Percentiles rank a stretch among this genome's conserved stretches.
Evolutionary conservation across 441 rosid genomes (phyloP).

Genomic region (Adansonia gregorii): DNA sequence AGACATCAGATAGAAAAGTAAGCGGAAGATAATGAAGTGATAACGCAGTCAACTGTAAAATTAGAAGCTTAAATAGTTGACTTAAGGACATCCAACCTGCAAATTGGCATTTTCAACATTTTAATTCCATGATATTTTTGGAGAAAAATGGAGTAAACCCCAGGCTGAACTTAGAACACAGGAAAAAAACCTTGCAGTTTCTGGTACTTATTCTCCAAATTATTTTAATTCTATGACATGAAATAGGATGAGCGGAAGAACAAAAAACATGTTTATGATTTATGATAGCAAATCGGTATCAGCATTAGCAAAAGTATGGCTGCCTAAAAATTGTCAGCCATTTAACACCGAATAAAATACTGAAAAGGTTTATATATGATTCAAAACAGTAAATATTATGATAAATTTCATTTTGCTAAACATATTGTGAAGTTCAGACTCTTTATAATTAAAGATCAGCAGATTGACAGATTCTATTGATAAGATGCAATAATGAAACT

Average conservation of each 20-base stretch:
- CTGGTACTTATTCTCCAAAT: constrained; percentile 3
- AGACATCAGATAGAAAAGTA: not conserved
- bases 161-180: not conserved
- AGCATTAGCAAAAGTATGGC: not conserved
- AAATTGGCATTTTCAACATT: constrained; percentile 16
- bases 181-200: not conserved
- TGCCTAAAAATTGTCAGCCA: not conserved
- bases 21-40: not conserved
- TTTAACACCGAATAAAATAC: not conserved
- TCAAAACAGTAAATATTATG: not conserved
- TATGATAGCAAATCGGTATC: not conserved
- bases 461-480: not conserved
- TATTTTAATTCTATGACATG: not conserved
- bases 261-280: not conserved
- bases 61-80: constrained; percentile 10
- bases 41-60: not conserved
- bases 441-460: not conserved
- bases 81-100: not conserved
- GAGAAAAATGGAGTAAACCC: not conserved
- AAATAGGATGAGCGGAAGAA: not conserved
- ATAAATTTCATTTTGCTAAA: not conserved
- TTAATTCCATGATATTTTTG: not conserved
- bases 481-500: constrained; percentile 4
- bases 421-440: not conserved
- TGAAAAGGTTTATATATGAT: not conserved